Evolutionary conservation across 805 yeast species (phyloP).

Genomic region (Ogataea siamensis): DNA sequence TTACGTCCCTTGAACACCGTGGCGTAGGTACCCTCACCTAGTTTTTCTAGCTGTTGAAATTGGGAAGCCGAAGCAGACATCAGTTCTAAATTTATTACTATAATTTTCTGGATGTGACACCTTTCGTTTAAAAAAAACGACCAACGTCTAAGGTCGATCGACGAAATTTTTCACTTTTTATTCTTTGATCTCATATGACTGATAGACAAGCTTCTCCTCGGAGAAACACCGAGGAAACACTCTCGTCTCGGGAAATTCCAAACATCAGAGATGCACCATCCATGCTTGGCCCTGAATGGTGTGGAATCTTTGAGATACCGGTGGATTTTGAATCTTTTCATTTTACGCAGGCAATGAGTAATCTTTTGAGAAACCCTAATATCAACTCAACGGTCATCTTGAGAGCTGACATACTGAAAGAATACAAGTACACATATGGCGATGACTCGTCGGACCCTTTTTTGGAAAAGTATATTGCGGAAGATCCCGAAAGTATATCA

Average conservation of each 20-base stretch:
- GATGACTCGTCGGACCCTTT: conserved; percentile 31
- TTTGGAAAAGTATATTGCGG: conserved; percentile 27
- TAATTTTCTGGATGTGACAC: conserved; percentile 9
- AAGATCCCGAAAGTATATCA: conserved; percentile 35
- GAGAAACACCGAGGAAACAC: conserved; percentile 22
- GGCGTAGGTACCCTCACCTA: conserved; percentile 96
- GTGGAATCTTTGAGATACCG: conserved; percentile 48
- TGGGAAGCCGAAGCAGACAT: conserved; percentile 41
- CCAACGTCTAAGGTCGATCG: conserved; percentile 12
- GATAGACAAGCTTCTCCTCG: conserved; percentile 8
- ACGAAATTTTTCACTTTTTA: conserved; percentile 6
- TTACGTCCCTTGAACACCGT: conserved; percentile 96
- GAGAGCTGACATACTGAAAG: conserved; percentile 77
- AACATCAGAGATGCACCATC: conserved; percentile 42
- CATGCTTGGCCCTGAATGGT: conserved; percentile 60
- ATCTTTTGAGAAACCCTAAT: conserved; percentile 78
- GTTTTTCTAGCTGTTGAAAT: conserved; percentile 63
- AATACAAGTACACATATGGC: conserved; percentile 40
- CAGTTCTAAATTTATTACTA: neutral
- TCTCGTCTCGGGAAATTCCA: conserved; percentile 33
- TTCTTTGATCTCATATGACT: conserved; percentile 1
- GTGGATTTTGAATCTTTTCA: conserved; percentile 54
- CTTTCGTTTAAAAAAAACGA: conserved; percentile 10
- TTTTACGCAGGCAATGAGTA: conserved; percentile 73
- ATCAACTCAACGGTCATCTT: conserved; percentile 88